Evolutionary conservation across 768 basidiomycete genomes (phyloP), one percentile per base, ranked within the genome.

Genomic region (Amanita exitialis): DNA sequence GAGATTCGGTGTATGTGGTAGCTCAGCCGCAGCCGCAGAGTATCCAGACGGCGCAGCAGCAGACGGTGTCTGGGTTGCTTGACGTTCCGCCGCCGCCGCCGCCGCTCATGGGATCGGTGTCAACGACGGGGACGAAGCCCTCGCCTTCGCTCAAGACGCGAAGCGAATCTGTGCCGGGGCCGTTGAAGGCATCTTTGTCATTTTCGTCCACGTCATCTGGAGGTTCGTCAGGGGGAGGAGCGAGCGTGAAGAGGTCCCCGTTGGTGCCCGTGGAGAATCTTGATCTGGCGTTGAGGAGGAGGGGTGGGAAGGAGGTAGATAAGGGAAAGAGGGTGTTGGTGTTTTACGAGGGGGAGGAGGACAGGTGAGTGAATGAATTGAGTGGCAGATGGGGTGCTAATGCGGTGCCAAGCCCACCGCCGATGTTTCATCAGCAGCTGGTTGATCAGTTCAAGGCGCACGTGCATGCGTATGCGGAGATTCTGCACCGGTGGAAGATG

Each of bases 401-500:
- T 50, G 44, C 38, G n/a, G 20, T 12, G 20, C 10, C 44, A 41
- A 62, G 63, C 51, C 49, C 54, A 47, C 62, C 39, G 43, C 62
- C 57, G 18, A 54, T 67, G 20, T 70, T 77, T 41, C 61, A 71
- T 28, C 55, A 61, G 2, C 58, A 65, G 7, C 59, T 77, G 47
- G 69, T 79, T 18, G 64, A 69, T 16, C 71, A 72, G 53, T 69
- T 75, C 55, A 59, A 62, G 47, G 54, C 62, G 27, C 87, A 92
- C 62, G 70, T 91, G 18, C 65, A 80, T 38, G 71, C 73, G 1
- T 93, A 92, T 60, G 84, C 86, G 5, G 87, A 92, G 51, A 67
- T 85, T 55, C 68, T 93, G 20, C 79, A 80, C 56, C 68, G 81
- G 39, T 93, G 90, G 91, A 68, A 79, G 54, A 62, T 90, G 47